phyloP scores from a whole-genome alignment of 179 eudicot species.

The Amaranthus tricolor region DNA sequence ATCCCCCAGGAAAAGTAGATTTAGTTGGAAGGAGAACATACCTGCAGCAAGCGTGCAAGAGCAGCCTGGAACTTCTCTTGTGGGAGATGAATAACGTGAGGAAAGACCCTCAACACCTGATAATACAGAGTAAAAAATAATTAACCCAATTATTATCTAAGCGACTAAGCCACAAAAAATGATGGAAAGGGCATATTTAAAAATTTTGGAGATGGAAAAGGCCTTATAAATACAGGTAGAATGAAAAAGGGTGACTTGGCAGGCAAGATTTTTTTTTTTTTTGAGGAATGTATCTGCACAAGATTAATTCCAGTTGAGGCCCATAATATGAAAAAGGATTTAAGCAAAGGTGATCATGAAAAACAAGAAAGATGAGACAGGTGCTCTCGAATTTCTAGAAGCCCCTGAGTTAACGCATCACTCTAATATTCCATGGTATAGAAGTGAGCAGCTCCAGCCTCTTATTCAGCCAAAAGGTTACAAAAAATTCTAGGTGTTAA shows the following conservation, averaged over 20 bases:
- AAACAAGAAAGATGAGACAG: background rate
- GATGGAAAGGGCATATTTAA: background rate
- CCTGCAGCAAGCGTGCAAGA: conserved; percentile 70
- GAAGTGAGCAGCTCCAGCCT: background rate
- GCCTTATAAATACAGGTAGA: background rate
- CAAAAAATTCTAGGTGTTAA: background rate
- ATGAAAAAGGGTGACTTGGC: background rate
- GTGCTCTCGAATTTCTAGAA: background rate
- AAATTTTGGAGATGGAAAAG: background rate
- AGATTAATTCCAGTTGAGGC: background rate
- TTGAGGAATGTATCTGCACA: background rate
- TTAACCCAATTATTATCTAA: background rate
- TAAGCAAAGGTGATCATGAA: background rate
- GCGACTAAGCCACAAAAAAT: background rate
- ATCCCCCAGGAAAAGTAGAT: background rate
- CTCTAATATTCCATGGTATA: background rate
- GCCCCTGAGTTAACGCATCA: background rate
- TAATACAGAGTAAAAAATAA: conserved; percentile 10
- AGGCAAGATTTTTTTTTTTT: no score
- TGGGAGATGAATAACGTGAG: conserved; percentile 72
- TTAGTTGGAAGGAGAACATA: conserved; percentile 21
- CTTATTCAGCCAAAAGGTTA: background rate
- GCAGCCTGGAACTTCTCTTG: conserved; percentile 80
- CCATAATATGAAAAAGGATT: background rate
- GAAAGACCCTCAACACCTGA: conserved; percentile 69